Base-by-base conservation (phyloP, 345 rosid species). In the Boechera retrofracta region DNA sequence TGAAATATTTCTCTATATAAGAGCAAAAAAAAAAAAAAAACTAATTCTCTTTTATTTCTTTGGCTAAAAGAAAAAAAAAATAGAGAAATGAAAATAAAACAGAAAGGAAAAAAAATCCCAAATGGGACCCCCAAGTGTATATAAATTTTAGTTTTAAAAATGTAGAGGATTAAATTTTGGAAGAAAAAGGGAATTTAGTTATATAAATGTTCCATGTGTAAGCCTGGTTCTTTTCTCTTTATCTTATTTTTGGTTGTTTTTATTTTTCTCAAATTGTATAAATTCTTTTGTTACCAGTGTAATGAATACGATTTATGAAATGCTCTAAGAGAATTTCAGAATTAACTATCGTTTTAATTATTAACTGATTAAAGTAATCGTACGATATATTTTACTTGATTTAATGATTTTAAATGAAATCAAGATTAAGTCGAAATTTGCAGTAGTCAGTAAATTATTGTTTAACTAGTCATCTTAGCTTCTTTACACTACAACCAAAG, bases 101-200 rank as follows among this genome's bases (percentile, higher is more conserved):
- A 47, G 31, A 16, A 54, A 12, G 28, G 39, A 7, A 29, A 38
- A 32, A 7, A 11, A 33, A 28, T 51, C 71, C 76, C 80, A 56
- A 61, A 42, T 41, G 71, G 78, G 70, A 59, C 54, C 73, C 58
- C 35, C 70, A 79, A 79, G 44, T 79, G 74, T 79, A 79, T 21
- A 79, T 73, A 73, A 7, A 1, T 41, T 55, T 64, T 24, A 33
- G 24, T 15, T 18, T 54, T 33, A 13, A 7, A 51, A 42, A 32
- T 71, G 11, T 72, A 72, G 73, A 78, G 56, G 12, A 38, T 71
- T 64, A 15, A 42, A 32, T 52, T 70, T 69, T 33, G 39, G 49
- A 44, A 52, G 36, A 61, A 21, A 67, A 42, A 11, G 2, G 7
- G 13, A 7, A 51, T 12, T 18, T 57, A 54, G n/a, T 32, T 63